A percentile compares a stretch with the other conserved stretches of the same genome.
phyloP scores from a whole-genome alignment of 768 basidiomycete species.

The Termitomyces sp. region DNA sequence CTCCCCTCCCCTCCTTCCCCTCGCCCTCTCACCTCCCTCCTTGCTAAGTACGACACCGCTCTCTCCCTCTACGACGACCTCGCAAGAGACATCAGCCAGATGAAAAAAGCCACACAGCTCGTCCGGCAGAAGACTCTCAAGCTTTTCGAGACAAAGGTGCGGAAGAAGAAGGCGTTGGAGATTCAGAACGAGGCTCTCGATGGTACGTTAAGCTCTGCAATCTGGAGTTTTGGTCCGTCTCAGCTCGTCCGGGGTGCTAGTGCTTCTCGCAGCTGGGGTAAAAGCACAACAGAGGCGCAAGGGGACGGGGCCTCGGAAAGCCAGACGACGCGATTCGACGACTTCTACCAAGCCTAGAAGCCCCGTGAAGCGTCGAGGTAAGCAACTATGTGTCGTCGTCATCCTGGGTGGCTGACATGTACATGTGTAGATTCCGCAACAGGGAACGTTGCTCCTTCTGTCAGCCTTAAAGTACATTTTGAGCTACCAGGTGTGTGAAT shows the following conservation, averaged over 20 bases:
- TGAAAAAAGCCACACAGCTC: conserved; percentile 3
- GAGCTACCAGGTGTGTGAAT: neutral
- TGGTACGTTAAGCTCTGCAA: neutral
- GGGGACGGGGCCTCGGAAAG: neutral
- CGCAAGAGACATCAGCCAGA: conserved; percentile 3
- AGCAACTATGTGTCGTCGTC: neutral
- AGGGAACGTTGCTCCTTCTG: neutral
- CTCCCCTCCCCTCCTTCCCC: neutral
- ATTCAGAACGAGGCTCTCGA: conserved; percentile 2
- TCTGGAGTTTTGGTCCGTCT: neutral
- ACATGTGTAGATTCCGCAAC: neutral
- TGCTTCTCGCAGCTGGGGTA: conserved; percentile 8
- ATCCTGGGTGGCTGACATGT: neutral
- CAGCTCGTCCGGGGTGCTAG: neutral
- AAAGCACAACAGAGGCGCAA: conserved; percentile 12
- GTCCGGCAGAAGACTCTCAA: conserved; percentile 8
- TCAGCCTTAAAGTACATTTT: neutral
- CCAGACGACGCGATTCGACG: neutral
- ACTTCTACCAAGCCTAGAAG: neutral
- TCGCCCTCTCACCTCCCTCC: neutral
- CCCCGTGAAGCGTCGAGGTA: conserved; percentile 1
- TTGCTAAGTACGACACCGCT: conserved; percentile 6
- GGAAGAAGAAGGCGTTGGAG: conserved; percentile 3
- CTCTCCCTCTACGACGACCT: conserved; percentile 7
- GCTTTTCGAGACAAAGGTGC: conserved; percentile 2